Evolutionary conservation across 331 rosid genomes (phyloP), one percentile per base, ranked within the genome.

Genomic region (Acacia concinna): DNA sequence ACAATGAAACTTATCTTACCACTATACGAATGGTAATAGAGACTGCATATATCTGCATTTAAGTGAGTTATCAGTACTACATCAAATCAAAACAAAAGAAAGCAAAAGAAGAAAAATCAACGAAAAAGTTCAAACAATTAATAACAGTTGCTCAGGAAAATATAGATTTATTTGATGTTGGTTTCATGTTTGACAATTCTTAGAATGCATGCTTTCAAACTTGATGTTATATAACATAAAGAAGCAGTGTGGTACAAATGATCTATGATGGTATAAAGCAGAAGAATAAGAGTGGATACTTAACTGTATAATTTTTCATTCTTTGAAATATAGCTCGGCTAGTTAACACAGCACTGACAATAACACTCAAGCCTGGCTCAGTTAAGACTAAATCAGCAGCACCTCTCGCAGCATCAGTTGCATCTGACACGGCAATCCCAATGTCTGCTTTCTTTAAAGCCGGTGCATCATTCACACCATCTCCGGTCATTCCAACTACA

Each of bases 311-410:
- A 77, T 93, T 93, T 85, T 93, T 93, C 97, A 93, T 93, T 84
- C 97, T 89, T 76, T 93, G 97, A 78, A 93, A 93, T 82, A 93
- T 93, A 32, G 94, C 97, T 79, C 91, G 82, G 85, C 97, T 93
- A 74, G 97, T 91, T 80, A 93, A 86, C 75, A 93, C 94, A 18
- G 97, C 97, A 32, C 91, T 88, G 71, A 92, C 69, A 72, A 91
- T 89, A 66, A 89, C 97, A 75, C 97, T 89, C 81, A 91, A 88
- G 31, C 97, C 94, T 23, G 97, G 94, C 76, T 93, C 94, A 8
- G 94, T 91, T 80, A 90, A 83, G 78, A 90, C 97, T 81, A 88
- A 73, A 80, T 90, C 94, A 75, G 95, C 86, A 46, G 97, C 96
- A 84, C 90, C 34, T 81, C 93, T 88, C 60, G 97, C 98, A 40